Percentiles rank a stretch among this genome's conserved stretches.
phyloP scores from a whole-genome alignment of 805 yeast genomes.

The Zygosaccharomyces siamensis region DNA sequence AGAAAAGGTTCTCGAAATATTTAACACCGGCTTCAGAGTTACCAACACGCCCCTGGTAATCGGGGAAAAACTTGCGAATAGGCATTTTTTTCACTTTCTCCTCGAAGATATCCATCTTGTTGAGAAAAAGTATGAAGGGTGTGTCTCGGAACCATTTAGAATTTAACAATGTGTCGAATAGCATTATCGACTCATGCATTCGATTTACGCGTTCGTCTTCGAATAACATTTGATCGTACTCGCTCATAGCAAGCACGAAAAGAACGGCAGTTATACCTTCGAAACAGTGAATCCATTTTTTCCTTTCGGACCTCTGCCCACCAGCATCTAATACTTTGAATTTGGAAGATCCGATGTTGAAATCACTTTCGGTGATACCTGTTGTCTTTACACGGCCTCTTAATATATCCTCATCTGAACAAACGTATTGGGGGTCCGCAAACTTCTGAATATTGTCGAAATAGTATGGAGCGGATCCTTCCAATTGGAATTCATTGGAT shows the following conservation, averaged over 20 bases:
- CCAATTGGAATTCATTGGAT: constrained; percentile 78
- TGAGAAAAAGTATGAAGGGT: constrained; percentile 83
- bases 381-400: constrained; percentile 92
- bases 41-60: constrained; percentile 59
- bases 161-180: constrained; percentile 79
- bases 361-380: constrained; percentile 85
- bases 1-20: constrained; percentile 65
- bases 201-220: constrained; percentile 88
- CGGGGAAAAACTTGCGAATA: constrained; percentile 70
- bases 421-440: constrained; percentile 58
- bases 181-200: constrained; percentile 81
- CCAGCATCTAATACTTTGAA: constrained; percentile 92
- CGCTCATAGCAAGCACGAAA: constrained; percentile 84
- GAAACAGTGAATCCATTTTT: constrained; percentile 93
- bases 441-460: constrained; percentile 68
- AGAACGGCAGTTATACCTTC: constrained; percentile 84
- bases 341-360: constrained; percentile 58
- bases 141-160: constrained; percentile 81
- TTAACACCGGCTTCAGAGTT: constrained; percentile 62
- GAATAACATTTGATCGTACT: constrained; percentile 85
- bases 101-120: constrained; percentile 79
- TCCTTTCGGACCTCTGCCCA: constrained; percentile 87
- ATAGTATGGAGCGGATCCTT: constrained; percentile 75
- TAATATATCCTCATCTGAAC: constrained; percentile 78
- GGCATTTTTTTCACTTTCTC: constrained; percentile 64